Conservation (phyloP, 352 stramenopile genomes). For the Phytophthora citrophthora region DNA sequence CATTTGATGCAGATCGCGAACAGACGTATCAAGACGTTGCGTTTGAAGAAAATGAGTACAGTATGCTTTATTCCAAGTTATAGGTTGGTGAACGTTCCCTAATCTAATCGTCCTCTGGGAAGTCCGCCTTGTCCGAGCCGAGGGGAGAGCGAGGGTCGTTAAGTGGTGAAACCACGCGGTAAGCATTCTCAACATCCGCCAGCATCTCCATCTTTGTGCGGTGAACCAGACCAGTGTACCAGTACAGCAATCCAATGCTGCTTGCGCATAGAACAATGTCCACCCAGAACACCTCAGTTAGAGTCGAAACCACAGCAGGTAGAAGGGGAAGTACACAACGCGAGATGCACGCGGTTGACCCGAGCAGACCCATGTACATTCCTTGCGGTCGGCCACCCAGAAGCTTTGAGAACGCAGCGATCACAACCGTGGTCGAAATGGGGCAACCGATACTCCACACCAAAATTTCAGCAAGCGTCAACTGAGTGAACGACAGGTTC, state of each 20-base stretch:
- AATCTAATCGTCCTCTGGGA: constrained; percentile 20
- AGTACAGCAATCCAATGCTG: constrained; percentile 63
- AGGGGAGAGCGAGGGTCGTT: constrained; percentile 47
- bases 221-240: constrained; percentile 65
- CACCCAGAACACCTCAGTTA: constrained; percentile 75
- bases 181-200: constrained; percentile 45
- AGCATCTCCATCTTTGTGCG: constrained; percentile 52
- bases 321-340: constrained; percentile 74
- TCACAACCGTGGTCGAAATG: constrained; percentile 69
- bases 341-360: constrained; percentile 67
- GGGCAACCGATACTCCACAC: constrained; percentile 84
- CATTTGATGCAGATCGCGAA: background rate
- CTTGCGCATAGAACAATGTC: constrained; percentile 59
- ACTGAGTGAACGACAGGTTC: constrained; percentile 48
- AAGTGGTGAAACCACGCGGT: constrained; percentile 23
- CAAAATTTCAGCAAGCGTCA: constrained; percentile 61
- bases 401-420: constrained; percentile 76
- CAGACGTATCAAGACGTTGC: background rate
- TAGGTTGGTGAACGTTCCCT: background rate
- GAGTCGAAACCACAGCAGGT: constrained; percentile 56
- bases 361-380: constrained; percentile 75
- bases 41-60: too few species aligned
- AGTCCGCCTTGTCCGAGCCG: constrained; percentile 38
- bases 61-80: background rate
- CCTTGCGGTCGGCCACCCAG: constrained; percentile 69